Evolutionary conservation across 2,329 filamentous ascomycete genomes (phyloP), one percentile per base, ranked within the genome.

Genomic region (Coleophoma crateriformis): DNA sequence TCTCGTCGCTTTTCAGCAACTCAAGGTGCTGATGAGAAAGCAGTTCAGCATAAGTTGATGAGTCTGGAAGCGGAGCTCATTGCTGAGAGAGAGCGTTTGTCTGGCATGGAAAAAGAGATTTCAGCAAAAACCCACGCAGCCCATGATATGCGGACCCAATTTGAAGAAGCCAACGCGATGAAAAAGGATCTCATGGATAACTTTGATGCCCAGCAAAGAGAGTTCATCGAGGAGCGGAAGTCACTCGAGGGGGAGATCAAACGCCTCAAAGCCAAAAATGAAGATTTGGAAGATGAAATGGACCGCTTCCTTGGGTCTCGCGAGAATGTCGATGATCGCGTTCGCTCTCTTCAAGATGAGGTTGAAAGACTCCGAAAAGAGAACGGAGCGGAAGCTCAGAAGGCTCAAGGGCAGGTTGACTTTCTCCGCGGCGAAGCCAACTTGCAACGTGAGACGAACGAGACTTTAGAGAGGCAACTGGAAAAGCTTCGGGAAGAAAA

Each of bases 151-250:
- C 84, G 78, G 71, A 79, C 74, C 61, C 85, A 84, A 60, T 79
- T 96, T 53, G 83, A 94, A 55, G 92, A 97, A 66, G 88, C 82
- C 6, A 89, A 94, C 59, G 91, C 89, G 3, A 96, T 88, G 1
- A 99, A 99, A 67, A 87, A 88, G 59, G 94, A 97, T 66, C 80
- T 99, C 10, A 83, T 99, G 69, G 86, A 89, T 56, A 99, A 99
- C 62, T 89, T 99, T 72, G 90, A 97, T 63, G 86, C 91, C 12
- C 81, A 95, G 56, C 90, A 96, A 67, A 83, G 82, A 22, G 94
- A 97, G 62, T 96, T 96, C 58, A 76, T 87, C 34, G 83, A 85
- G 45, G 92, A 97, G 67, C 82, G 94, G 37, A 89, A 87, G 61
- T 87, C 84, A 10, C 74, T 97, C 1, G 88, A 96, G 58, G 76